Evolutionary conservation across 441 rosid species (phyloP).

Genomic region (Adansonia madagascariensis): DNA sequence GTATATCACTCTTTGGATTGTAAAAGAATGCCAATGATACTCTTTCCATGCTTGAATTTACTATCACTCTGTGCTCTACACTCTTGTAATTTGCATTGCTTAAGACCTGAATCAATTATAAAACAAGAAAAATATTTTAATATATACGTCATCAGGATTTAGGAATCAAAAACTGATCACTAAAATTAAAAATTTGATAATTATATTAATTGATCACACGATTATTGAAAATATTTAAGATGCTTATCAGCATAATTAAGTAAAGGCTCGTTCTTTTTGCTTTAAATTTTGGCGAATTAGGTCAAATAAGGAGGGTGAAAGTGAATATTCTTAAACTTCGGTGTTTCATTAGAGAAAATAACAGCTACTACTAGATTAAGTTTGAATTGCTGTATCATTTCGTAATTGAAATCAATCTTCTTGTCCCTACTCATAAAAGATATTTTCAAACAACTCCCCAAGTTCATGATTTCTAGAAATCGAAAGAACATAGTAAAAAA

Average conservation of each 20-base stretch:
- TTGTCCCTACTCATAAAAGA: background rate
- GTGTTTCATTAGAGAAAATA: background rate
- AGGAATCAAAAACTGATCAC: too few relatives aligned
- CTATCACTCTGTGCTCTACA: conserved; percentile 88
- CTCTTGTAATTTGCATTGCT: conserved; percentile 84
- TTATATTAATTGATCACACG: background rate
- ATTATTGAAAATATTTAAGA: background rate
- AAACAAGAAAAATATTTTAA: background rate
- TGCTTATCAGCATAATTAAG: background rate
- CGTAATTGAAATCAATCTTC: too few relatives aligned
- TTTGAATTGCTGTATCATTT: background rate
- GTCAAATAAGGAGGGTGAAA: background rate
- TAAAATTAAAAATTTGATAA: background rate
- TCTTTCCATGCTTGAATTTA: conserved; percentile 64
- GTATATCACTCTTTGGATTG: conserved; percentile 84
- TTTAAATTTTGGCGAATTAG: background rate
- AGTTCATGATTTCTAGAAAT: background rate
- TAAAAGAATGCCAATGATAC: conserved; percentile 85
- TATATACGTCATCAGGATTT: background rate
- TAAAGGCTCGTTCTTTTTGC: background rate
- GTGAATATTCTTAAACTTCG: background rate
- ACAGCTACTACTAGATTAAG: background rate
- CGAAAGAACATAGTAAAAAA: too few relatives aligned
- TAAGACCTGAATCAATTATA: conserved; percentile 49
- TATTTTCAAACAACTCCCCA: background rate